These are phyloP conservation scores for Solanum aculeatissimum DNA, from an alignment of 305 asterid species.

Conservation along the genomic window DNA sequence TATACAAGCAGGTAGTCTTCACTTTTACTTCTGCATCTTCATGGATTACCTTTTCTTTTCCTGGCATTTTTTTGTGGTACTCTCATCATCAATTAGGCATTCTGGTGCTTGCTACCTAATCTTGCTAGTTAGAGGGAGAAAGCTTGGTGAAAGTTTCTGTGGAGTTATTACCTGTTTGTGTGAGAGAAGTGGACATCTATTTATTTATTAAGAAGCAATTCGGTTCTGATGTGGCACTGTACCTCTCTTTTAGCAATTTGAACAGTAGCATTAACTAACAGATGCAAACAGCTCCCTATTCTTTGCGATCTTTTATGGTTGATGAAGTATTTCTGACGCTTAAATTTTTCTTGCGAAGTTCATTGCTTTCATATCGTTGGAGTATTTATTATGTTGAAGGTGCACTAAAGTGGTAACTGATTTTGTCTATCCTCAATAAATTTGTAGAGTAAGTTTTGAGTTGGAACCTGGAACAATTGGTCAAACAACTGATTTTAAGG, in stretches of 20 bases:
- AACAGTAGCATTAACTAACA: neutral
- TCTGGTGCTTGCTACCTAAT: neutral
- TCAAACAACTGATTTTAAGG: constrained; percentile 89
- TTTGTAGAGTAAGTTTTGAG: constrained; percentile 78
- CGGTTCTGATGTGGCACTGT: neutral
- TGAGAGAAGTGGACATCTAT: neutral
- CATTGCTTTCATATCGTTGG: neutral
- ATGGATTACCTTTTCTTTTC: neutral
- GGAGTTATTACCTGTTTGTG: neutral
- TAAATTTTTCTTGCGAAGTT: neutral
- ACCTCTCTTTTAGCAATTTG: neutral
- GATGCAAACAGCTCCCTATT: neutral
- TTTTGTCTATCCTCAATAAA: neutral
- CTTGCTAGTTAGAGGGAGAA: neutral
- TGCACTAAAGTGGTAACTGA: neutral
- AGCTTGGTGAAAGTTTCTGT: neutral
- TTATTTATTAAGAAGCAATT: neutral
- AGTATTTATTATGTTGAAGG: neutral
- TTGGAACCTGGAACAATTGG: constrained; percentile 88
- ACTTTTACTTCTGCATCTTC: neutral
- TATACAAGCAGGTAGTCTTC: constrained; percentile 66
- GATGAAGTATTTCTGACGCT: neutral
- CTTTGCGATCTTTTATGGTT: neutral
- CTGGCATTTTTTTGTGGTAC: neutral
- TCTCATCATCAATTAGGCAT: neutral